Base-by-base conservation (phyloP, 495 filamentous ascomycete genomes). In the Podospora comata region DNA sequence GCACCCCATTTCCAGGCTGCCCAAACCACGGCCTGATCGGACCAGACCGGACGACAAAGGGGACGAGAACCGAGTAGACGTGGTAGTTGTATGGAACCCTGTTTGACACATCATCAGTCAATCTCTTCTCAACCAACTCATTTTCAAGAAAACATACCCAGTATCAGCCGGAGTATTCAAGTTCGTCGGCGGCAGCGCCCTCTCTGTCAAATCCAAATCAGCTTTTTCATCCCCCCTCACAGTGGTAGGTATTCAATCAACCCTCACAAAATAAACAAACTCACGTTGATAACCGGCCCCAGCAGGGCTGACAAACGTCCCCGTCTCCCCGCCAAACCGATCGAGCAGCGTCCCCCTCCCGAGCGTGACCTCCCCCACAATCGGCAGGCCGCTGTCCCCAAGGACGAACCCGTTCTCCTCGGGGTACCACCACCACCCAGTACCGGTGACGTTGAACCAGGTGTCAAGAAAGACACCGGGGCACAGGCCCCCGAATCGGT, bases 21-120 rank as follows among this genome's bases (percentile, higher is more conserved):
- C 83, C 85, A 72, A 86, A 89, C 83, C 81, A 87, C 15, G 83
- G 77, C 30, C 82, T 79, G 62, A 87, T 84, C 1, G 85, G 84
- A 1, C 86, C 86, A 5, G 82, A 69, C 1, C 74, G 62, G 1
- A 84, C 83, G 6, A 67, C 67, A 39, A 89, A 78, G 2, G 76
- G 72, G 70, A 76, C 78, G 0, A 67, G 72, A 44, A 88, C 85
- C 23, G 78, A 71, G 71, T 87, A 88, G 1, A 87, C 78, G 70
- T 84, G 79, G 68, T 88, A 88, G 63, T 85, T 87, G 68, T 82
- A 86, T 19, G 83, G 83, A 61, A 80, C 82, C 13, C 73, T 77
- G 9, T 26, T 65, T 34, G 1, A 15, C 23, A 23, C 23, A 23
- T 26, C 7, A n/a, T 20, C 16, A 19, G 54, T 1, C 53, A 26